A percentile compares a stretch with the other conserved stretches of the same genome.
These are phyloP conservation scores for Microsporum ferrugineum DNA, from an alignment of 2,329 filamentous ascomycete genomes.

Conservation along the genomic window DNA sequence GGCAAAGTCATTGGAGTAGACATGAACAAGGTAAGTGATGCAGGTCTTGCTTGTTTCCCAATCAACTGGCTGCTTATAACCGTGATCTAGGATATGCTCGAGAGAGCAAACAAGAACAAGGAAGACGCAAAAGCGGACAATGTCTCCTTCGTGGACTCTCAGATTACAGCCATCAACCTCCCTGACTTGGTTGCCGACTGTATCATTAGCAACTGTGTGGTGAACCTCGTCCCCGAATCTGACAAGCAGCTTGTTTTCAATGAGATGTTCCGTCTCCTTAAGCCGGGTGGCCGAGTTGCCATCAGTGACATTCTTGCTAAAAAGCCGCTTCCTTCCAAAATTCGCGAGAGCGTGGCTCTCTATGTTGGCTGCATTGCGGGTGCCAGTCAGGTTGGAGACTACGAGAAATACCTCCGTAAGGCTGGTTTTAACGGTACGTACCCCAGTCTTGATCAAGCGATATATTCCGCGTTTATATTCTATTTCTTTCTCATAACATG, in stretches of 20 bases:
- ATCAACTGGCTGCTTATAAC: neutral
- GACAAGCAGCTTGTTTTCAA: slow-evolving; percentile 46
- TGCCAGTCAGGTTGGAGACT: slow-evolving; percentile 42
- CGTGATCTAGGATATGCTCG: slow-evolving; percentile 44
- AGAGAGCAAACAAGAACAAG: slow-evolving; percentile 39
- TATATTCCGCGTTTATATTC: neutral
- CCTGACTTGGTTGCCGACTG: slow-evolving; percentile 37
- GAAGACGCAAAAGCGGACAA: slow-evolving; percentile 32
- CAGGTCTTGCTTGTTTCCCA: neutral
- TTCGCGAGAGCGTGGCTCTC: slow-evolving; percentile 41
- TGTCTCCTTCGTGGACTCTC: slow-evolving; percentile 40
- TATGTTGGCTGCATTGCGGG: slow-evolving; percentile 53
- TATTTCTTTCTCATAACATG: neutral
- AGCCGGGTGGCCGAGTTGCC: slow-evolving; percentile 46
- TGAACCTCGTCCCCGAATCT: slow-evolving; percentile 45
- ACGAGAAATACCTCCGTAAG: slow-evolving; percentile 40
- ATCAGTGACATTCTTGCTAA: slow-evolving; percentile 49
- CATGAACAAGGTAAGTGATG: slow-evolving; percentile 44
- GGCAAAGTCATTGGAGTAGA: slow-evolving; percentile 48
- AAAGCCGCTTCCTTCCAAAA: slow-evolving; percentile 37
- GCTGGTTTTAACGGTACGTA: slow-evolving; percentile 42
- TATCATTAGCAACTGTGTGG: slow-evolving; percentile 53
- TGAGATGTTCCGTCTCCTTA: slow-evolving; percentile 49
- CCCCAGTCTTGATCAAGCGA: neutral
- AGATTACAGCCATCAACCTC: slow-evolving; percentile 43